Evolutionary conservation across 176 grass and related monocot genomes (phyloP), one percentile per base, ranked within the genome.

Genomic region (Oryza rufipogon): DNA sequence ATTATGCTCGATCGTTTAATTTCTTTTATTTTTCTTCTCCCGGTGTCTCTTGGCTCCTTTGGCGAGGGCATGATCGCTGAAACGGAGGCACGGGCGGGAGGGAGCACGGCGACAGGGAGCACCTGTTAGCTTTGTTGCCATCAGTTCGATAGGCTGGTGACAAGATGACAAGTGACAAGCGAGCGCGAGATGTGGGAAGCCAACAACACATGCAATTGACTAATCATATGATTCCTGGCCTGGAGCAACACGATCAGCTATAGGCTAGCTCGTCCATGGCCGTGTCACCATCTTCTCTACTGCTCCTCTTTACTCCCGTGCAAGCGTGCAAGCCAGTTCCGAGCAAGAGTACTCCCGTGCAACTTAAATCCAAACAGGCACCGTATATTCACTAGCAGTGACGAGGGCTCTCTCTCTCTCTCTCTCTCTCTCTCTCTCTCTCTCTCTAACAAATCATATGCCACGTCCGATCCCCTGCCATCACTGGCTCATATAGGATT

Each of bases 171-270:
- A 14, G 13, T 54, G 75, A 79, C 75, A 88, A 38, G 66, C 15
- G 23, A 33, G 63, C 48, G 19, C 16, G 7, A 58, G 73, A 45
- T 26, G 73, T 26, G 73, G 30, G 25, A 77, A 52, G 28, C 56
- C 19, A 20, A 32, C 30, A 89, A 85, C 71, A 14, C 77, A 89
- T 80, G 83, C 83, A 72, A 66, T 71, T 10, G 65, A 86, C 45
- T 73, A 34, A 86, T 67, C 83, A 82, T 77, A 66, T 52, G 73
- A 70, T 45, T 56, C 51, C 82, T 49, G 13, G 47, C 3, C 64
- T 32, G 11, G 16, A 47, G 28, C 12, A 81, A 51, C 77, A 80
- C 25, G 47, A 69, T 65, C 28, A 5, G 48, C 14, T 15, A 9
- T 36, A 36, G 4, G 34, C 34, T 36, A 6, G 52, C 52, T 1